These are phyloP conservation scores for Cubamyces lactineus DNA, from an alignment of 768 basidiomycete species.

Conservation along the genomic window DNA sequence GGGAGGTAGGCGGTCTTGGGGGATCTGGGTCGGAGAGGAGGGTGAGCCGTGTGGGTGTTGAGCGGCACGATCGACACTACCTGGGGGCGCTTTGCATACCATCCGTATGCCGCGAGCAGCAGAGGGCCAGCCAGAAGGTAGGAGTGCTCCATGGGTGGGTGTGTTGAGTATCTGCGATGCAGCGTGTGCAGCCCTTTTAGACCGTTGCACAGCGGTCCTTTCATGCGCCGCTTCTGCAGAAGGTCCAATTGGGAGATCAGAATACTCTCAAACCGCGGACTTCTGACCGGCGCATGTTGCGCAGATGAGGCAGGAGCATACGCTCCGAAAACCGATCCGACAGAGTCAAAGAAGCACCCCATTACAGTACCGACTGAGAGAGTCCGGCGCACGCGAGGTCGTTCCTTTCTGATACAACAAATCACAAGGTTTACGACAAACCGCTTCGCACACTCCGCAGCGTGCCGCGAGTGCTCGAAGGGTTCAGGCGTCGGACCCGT, in stretches of 20 bases:
- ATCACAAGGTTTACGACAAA: background rate
- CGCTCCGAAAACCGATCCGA: background rate
- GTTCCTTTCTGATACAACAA: background rate
- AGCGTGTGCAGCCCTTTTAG: background rate
- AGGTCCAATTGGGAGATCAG: background rate
- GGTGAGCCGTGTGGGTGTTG: background rate
- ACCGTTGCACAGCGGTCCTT: background rate
- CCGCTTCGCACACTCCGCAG: constrained; percentile 3
- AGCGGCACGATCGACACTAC: constrained; percentile 4
- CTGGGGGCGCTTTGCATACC: constrained; percentile 11
- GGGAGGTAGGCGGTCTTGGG: constrained; percentile 26
- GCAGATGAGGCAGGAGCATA: background rate
- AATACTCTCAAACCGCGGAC: background rate
- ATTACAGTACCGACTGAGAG: background rate
- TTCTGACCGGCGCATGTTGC: background rate
- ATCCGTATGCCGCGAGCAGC: background rate
- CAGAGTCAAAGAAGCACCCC: background rate
- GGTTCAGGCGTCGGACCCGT: too few species aligned
- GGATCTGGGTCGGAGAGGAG: constrained; percentile 1
- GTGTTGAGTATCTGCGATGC: background rate
- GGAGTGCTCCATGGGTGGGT: constrained; percentile 19
- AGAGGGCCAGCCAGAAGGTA: constrained; percentile 18
- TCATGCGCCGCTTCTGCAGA: constrained; percentile 1
- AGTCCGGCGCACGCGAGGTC: background rate
- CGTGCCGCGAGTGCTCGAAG: background rate